Base-by-base conservation (phyloP, 306 rosid genomes). In the Alnus rubra region DNA sequence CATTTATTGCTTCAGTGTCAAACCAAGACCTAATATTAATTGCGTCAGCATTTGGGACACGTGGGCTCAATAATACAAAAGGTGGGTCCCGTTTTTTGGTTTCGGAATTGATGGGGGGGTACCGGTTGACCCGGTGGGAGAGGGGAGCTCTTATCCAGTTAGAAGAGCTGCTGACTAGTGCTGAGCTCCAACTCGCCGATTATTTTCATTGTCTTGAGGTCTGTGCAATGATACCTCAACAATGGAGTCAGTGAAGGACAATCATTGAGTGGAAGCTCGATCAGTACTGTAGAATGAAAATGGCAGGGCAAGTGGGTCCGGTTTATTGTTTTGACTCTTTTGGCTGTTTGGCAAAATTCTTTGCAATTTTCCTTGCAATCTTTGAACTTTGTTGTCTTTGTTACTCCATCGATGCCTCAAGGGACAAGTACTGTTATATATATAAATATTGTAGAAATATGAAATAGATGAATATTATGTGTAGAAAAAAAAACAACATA, bases 31-130 rank as follows among this genome's bases (percentile, higher is more conserved):
- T 42, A 64, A 35, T 52, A 83, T 78, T 80, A 30, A 84, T 81
- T 73, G 84, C 85, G 76, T 92, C 89, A 89, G 37, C 88, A 51
- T 70, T 74, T 10, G 56, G 53, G 92, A 89, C 91, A 92, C 89
- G 93, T 88, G 90, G 88, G 7, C 73, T 70, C 88, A 87, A 92
- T 88, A 72, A 85, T 88, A 15, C 44, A 80, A 16, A 42, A 30
- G 13, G 83, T 52, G 76, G 87, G 82, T 55, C 87, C 83, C 8
- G 13, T 16, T 72, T 16, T 3, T 5, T 6, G 13, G 54, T 23
- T 80, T 45, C 28, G 67, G 52, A 3, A 49, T 7, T 9, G 51
- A 3, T 9, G 14, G 19, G 35, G 55, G 51, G 55, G 51, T 74
- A 76, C 76, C 69, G 78, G 87, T 73, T 70, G 78, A 78, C 68